These are phyloP conservation scores for Plasmodium fragile DNA, from an alignment of 169 alveolate genomes.

Conservation along the genomic window DNA sequence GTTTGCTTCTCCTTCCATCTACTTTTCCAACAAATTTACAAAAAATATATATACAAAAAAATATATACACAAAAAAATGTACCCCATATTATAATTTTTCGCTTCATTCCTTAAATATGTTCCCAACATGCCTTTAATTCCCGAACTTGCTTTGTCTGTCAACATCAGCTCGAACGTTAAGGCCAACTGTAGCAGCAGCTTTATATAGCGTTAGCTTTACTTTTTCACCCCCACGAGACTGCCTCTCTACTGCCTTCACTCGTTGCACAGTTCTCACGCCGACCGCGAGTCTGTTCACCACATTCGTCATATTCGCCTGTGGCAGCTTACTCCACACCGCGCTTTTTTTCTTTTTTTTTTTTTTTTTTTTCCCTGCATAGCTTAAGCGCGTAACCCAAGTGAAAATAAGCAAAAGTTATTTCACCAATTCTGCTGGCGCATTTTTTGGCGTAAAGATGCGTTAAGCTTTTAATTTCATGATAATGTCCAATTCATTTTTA, in stretches of 20 bases:
- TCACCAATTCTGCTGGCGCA: background rate
- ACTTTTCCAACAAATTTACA: background rate
- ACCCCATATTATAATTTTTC: background rate
- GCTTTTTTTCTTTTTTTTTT: background rate
- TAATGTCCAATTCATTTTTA: background rate
- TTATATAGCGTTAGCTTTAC: background rate
- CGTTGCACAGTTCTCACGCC: background rate
- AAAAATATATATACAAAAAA: background rate
- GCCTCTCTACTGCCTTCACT: background rate
- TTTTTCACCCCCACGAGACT: background rate
- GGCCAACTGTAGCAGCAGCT: background rate
- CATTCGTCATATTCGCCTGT: background rate
- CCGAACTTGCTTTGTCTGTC: background rate
- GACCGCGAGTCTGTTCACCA: background rate
- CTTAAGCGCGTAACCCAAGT: background rate
- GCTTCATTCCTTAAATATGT: background rate
- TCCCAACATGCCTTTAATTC: background rate
- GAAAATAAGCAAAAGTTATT: background rate
- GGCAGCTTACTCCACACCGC: background rate
- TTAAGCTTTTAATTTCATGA: background rate
- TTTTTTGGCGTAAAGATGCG: background rate
- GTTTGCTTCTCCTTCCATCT: background rate
- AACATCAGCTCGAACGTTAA: background rate
- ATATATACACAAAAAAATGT: background rate
- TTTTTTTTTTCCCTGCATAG: background rate